Percentiles rank a stretch among this genome's conserved stretches.
These are phyloP conservation scores for Amylostereum chailletii DNA, from an alignment of 1,284 basidiomycete species.

Conservation along the genomic window DNA sequence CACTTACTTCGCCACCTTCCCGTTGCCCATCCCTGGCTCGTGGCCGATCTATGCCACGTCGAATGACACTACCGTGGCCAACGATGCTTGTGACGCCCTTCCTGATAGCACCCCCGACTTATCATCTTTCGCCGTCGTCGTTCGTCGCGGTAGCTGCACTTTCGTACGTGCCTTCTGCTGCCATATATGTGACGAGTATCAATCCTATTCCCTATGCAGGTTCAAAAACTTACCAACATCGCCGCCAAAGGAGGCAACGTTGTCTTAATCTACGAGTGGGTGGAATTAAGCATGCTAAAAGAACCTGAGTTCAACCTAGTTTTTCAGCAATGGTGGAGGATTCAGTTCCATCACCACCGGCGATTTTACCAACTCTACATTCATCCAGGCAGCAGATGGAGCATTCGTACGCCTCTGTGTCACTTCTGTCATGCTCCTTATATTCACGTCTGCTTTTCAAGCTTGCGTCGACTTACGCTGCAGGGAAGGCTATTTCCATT, in stretches of 20 bases:
- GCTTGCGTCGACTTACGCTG: slow-evolving; percentile 32
- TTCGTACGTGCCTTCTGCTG: slow-evolving; percentile 25
- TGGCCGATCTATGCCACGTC: slow-evolving; percentile 35
- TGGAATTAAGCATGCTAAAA: slow-evolving; percentile 3
- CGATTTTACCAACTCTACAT: slow-evolving; percentile 29
- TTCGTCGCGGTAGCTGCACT: slow-evolving; percentile 43
- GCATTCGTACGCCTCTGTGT: slow-evolving; percentile 19
- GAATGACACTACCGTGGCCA: slow-evolving; percentile 29
- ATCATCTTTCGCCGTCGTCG: slow-evolving; percentile 34
- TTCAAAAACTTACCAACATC: slow-evolving; percentile 36
- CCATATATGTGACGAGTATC: neutral
- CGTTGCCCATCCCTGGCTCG: slow-evolving; percentile 24
- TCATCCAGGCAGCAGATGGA: slow-evolving; percentile 26
- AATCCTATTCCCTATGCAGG: slow-evolving; percentile 16
- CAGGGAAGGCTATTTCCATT: slow-evolving; percentile 28
- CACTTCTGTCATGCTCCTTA: slow-evolving; percentile 7
- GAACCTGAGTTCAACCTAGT: too few species aligned
- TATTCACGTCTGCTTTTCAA: slow-evolving; percentile 16
- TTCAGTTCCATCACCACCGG: slow-evolving; percentile 31
- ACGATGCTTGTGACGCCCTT: slow-evolving; percentile 48
- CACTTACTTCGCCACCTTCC: slow-evolving; percentile 30
- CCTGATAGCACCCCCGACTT: slow-evolving; percentile 45
- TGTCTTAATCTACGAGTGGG: slow-evolving; percentile 46
- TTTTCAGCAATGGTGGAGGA: slow-evolving; percentile 35
- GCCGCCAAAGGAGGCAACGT: slow-evolving; percentile 42